Evolutionary conservation across 768 basidiomycete species (phyloP).

Genomic region (Hydnomerulius pinastri): DNA sequence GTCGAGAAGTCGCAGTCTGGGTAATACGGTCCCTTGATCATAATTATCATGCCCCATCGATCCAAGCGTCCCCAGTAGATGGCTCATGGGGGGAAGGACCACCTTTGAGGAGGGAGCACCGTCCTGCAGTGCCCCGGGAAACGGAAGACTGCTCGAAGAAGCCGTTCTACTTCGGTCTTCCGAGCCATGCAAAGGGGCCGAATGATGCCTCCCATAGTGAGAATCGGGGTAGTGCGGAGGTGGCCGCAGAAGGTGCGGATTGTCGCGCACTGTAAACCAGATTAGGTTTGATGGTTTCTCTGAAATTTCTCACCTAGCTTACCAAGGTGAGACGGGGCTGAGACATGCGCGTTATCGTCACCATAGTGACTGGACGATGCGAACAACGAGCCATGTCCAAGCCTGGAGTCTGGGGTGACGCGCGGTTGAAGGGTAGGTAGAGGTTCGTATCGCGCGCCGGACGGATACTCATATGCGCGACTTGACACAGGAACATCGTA

Average conservation of each 20-base stretch:
- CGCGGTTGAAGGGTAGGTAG: slow-evolving; percentile 11
- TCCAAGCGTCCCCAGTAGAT: slow-evolving; percentile 26
- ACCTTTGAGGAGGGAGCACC: slow-evolving; percentile 21
- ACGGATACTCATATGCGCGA: slow-evolving; percentile 27
- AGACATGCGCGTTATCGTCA: slow-evolving; percentile 4
- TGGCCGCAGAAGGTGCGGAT: slow-evolving; percentile 20
- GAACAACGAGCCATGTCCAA: neutral
- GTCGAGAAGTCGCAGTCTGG: slow-evolving; percentile 32
- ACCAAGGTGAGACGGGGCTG: slow-evolving; percentile 21
- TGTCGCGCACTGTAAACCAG: slow-evolving; percentile 18
- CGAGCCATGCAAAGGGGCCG: slow-evolving; percentile 24
- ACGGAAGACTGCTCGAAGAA: slow-evolving; percentile 23
- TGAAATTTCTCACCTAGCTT: slow-evolving; percentile 5
- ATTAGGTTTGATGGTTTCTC: slow-evolving; percentile 4
- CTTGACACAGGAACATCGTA: slow-evolving; percentile 20
- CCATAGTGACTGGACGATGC: slow-evolving; percentile 14
- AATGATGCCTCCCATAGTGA: slow-evolving; percentile 24
- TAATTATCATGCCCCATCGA: slow-evolving; percentile 17
- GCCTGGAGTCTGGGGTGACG: neutral
- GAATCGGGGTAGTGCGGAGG: slow-evolving; percentile 16
- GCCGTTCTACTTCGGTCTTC: slow-evolving; percentile 23
- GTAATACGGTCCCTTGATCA: slow-evolving; percentile 25
- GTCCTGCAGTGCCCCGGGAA: slow-evolving; percentile 12
- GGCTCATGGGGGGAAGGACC: slow-evolving; percentile 29
- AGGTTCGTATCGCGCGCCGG: slow-evolving; percentile 19